A percentile compares a stretch with the other conserved stretches of the same genome.
These are phyloP conservation scores for Penicillium coprophilum DNA, from an alignment of 495 filamentous ascomycete species.

Conservation along the genomic window DNA sequence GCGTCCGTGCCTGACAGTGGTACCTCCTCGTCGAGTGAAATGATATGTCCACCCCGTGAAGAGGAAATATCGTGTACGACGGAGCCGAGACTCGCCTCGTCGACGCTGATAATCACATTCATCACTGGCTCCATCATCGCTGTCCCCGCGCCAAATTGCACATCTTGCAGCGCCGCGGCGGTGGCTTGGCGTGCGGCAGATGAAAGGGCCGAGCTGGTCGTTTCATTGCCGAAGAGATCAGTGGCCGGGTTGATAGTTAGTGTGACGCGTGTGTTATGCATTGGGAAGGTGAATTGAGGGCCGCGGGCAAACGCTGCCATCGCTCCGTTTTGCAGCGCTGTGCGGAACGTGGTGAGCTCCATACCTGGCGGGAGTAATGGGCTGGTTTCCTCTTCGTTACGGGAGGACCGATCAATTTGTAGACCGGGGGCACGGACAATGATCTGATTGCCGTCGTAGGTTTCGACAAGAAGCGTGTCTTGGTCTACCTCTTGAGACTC, in stretches of 20 bases:
- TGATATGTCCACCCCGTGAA: slow-evolving; percentile 77
- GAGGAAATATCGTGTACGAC: slow-evolving; percentile 91
- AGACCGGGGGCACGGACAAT: slow-evolving; percentile 52
- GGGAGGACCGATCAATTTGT: slow-evolving; percentile 36
- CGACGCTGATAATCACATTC: slow-evolving; percentile 77
- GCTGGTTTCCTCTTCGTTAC: slow-evolving; percentile 38
- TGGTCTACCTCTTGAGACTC: slow-evolving; percentile 25
- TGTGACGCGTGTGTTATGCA: slow-evolving; percentile 67
- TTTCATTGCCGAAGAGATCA: slow-evolving; percentile 66
- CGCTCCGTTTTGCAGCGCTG: slow-evolving; percentile 72
- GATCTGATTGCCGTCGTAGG: slow-evolving; percentile 58
- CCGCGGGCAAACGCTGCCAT: slow-evolving; percentile 85
- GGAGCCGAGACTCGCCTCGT: slow-evolving; percentile 74
- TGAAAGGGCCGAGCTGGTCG: slow-evolving; percentile 72
- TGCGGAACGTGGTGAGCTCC: slow-evolving; percentile 54
- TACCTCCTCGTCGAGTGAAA: slow-evolving; percentile 71
- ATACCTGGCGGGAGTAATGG: slow-evolving; percentile 58
- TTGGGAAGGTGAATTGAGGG: slow-evolving; percentile 69
- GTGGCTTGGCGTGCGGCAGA: slow-evolving; percentile 75
- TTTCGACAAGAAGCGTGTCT: slow-evolving; percentile 31
- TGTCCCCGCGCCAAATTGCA: slow-evolving; percentile 40
- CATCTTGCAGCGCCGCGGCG: slow-evolving; percentile 59
- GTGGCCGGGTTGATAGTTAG: slow-evolving; percentile 63
- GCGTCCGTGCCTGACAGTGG: slow-evolving; percentile 32
- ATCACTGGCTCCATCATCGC: slow-evolving; percentile 90